phyloP scores from a whole-genome alignment of 768 basidiomycete species.

The Lactarius vividus region DNA sequence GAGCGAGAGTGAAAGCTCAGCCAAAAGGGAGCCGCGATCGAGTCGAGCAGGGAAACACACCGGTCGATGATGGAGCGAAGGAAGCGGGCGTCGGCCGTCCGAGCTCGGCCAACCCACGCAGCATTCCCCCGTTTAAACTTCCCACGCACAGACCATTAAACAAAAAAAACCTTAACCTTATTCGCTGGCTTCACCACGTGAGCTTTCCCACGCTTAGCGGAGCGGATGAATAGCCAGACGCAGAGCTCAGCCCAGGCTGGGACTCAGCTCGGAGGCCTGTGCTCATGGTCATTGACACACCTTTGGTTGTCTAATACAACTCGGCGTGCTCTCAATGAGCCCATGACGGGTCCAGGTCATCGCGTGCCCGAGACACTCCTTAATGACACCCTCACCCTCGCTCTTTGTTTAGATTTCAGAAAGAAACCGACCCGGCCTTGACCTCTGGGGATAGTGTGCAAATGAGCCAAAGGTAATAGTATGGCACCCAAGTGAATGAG shows the following conservation, averaged over 20 bases:
- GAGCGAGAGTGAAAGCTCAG: conserved; percentile 35
- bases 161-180: conserved; percentile 30
- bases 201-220: conserved; percentile 9
- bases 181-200: conserved; percentile 17
- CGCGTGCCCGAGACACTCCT: conserved; percentile 6
- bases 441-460: conserved; percentile 1
- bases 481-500: conserved; percentile 10
- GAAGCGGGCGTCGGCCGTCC: conserved; percentile 31
- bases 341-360: conserved; percentile 7
- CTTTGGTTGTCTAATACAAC: conserved; percentile 9
- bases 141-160: conserved; percentile 30
- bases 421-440: background rate
- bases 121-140: conserved; percentile 25
- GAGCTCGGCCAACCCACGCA: conserved; percentile 29
- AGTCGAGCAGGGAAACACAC: conserved; percentile 28
- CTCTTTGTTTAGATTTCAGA: background rate
- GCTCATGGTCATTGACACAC: conserved; percentile 6
- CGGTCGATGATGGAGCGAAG: conserved; percentile 31
- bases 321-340: conserved; percentile 12
- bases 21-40: conserved; percentile 37
- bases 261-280: background rate
- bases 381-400: background rate
- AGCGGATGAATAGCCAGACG: background rate
- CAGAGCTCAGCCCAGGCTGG: background rate
- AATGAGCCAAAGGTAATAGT: conserved; percentile 2